A percentile compares a stretch with the other conserved stretches of the same genome.
These are phyloP conservation scores for Candida maris DNA, from an alignment of 805 yeast genomes.

Conservation along the genomic window DNA sequence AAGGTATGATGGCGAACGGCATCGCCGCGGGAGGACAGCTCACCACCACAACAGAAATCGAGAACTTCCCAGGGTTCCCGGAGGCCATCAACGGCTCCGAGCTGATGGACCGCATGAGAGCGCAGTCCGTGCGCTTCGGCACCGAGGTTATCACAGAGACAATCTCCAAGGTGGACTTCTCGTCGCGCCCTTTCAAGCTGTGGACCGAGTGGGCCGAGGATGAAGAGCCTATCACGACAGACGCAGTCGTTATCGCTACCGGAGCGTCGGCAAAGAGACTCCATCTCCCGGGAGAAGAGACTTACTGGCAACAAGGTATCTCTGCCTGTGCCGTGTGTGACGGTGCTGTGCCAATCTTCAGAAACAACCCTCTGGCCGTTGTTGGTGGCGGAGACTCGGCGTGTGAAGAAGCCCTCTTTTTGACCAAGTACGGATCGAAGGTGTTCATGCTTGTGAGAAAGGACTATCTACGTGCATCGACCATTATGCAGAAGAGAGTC, in stretches of 20 bases:
- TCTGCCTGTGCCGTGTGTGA: conserved; percentile 99
- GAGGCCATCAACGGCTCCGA: conserved; percentile 82
- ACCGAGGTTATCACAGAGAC: conserved; percentile 95
- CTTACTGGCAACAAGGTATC: conserved; percentile 98
- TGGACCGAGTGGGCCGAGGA: conserved; percentile 98
- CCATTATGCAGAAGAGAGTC: conserved; percentile 95
- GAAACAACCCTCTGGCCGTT: conserved; percentile 96
- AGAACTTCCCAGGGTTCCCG: conserved; percentile 99
- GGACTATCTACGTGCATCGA: conserved; percentile 90
- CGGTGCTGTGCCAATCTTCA: conserved; percentile 98
- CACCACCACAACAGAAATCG: conserved; percentile 97
- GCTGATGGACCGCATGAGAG: conserved; percentile 92
- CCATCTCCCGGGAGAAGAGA: conserved; percentile 92
- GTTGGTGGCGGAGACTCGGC: conserved; percentile 99
- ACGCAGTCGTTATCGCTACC: conserved; percentile 89
- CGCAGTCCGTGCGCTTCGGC: conserved; percentile 84
- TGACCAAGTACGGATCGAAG: conserved; percentile 97
- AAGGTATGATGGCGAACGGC: conserved; percentile 96
- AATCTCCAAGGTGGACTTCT: conserved; percentile 84
- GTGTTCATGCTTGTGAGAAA: conserved; percentile 92
- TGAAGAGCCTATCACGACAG: conserved; percentile 85
- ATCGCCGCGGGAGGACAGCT: conserved; percentile 99
- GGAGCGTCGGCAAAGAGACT: conserved; percentile 98
- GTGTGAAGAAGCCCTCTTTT: conserved; percentile 96
- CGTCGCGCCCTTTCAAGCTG: conserved; percentile 86